A percentile compares a stretch with the other conserved stretches of the same genome.
Evolutionary conservation across 2,329 filamentous ascomycete genomes (phyloP).

Genomic region (Cytospora piceicola): DNA sequence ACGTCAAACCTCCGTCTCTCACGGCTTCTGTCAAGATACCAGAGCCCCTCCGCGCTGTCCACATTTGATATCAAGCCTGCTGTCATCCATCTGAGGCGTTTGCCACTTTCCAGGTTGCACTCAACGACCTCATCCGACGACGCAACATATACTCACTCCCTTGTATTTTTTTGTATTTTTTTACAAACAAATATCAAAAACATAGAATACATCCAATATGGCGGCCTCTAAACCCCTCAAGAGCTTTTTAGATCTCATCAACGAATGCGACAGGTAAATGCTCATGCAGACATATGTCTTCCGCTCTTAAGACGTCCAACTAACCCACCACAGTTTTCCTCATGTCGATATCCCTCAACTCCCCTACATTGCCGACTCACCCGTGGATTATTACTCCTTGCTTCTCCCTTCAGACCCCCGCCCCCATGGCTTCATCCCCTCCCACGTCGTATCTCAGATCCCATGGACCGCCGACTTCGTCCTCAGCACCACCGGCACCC

Average conservation of each 20-base stretch:
- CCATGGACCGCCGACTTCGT: constrained; percentile 47
- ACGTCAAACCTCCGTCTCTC: not conserved
- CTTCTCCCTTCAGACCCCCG: constrained; percentile 49
- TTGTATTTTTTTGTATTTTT: no score
- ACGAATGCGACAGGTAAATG: constrained; percentile 27
- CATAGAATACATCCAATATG: constrained; percentile 19
- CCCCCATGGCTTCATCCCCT: constrained; percentile 55
- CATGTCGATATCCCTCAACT: constrained; percentile 43
- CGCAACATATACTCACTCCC: not conserved
- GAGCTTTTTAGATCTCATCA: constrained; percentile 25
- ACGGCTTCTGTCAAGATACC: not conserved
- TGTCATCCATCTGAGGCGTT: not conserved
- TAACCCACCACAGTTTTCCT: constrained; percentile 47
- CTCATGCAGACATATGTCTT: not conserved
- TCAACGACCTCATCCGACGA: not conserved
- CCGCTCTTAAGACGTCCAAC: not conserved
- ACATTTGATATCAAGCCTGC: not conserved
- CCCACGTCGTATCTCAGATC: constrained; percentile 49
- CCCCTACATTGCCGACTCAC: constrained; percentile 40
- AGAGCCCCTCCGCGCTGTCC: not conserved
- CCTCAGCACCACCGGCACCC: constrained; percentile 37
- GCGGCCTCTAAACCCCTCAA: constrained; percentile 5
- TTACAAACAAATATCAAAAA: no score
- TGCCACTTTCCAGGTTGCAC: not conserved
- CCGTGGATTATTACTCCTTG: constrained; percentile 45